phyloP scores from a whole-genome alignment of 352 stramenopile genomes.

The Pythium rhizo-oryzae region DNA sequence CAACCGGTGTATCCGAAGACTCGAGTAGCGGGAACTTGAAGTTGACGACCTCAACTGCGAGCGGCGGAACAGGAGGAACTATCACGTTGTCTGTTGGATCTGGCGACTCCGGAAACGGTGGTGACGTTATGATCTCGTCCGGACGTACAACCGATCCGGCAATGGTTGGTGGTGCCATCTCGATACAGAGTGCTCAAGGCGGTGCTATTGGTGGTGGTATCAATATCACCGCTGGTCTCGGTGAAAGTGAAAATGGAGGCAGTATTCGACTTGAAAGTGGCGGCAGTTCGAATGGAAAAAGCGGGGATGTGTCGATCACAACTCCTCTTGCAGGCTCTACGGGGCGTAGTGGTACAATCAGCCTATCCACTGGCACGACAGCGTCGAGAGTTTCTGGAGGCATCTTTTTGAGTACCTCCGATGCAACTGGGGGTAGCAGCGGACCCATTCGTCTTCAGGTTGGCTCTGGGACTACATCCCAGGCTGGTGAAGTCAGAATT shows the following conservation, averaged over 20 bases:
- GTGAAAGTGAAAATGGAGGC: too few species aligned
- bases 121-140: constrained; percentile 7
- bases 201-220: constrained; percentile 11
- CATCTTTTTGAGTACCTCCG: constrained; percentile 11
- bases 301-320: too few species aligned
- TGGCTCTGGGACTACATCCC: background rate
- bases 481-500: constrained; percentile 2
- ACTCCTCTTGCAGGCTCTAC: constrained; percentile 1
- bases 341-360: constrained; percentile 12
- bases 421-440: constrained; percentile 14
- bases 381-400: constrained; percentile 1
- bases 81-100: constrained; percentile 22
- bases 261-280: constrained; percentile 18
- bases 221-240: background rate
- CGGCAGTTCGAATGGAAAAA: constrained; percentile 1
- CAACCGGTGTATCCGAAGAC: constrained; percentile 8
- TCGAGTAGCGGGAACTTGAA: constrained; percentile 17
- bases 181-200: constrained; percentile 5
- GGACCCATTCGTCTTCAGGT: constrained; percentile 12
- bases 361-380: constrained; percentile 14
- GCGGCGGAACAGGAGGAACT: constrained; percentile 18
- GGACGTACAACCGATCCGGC: constrained; percentile 13
- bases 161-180: constrained; percentile 10
- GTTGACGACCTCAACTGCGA: constrained; percentile 16
- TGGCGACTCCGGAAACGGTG: constrained; percentile 24